These are phyloP conservation scores for Acanthamoeba polyphaga DNA, from an alignment of 208 protist genomes.

Conservation along the genomic window DNA sequence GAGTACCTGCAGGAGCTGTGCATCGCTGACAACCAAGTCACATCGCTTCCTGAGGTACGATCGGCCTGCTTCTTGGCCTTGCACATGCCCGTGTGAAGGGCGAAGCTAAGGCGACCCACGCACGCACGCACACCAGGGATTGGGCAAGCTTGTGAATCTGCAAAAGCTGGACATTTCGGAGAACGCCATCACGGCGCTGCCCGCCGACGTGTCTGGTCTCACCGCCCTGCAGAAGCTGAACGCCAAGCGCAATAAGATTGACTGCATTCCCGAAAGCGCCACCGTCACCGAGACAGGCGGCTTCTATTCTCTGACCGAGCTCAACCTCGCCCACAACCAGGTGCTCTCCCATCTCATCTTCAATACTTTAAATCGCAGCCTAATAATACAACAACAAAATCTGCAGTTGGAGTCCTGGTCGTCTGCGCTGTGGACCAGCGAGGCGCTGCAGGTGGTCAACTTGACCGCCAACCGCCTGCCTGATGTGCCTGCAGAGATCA, in stretches of 20 bases:
- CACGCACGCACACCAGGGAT: not conserved
- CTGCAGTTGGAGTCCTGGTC: not conserved
- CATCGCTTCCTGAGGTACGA: conserved; percentile 6
- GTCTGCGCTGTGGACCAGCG: conserved; percentile 44
- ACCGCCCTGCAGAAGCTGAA: conserved; percentile 44
- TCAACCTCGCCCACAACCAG: conserved; percentile 59
- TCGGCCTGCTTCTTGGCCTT: not conserved
- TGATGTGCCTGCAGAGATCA: conserved; percentile 47
- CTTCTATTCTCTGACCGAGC: conserved; percentile 37
- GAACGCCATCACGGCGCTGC: conserved; percentile 67
- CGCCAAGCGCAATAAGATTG: conserved; percentile 46
- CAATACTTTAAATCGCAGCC: no score
- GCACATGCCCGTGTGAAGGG: not conserved
- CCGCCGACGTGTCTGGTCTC: conserved; percentile 13
- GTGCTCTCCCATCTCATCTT: not conserved
- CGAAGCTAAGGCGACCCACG: no score
- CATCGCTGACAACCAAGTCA: conserved; percentile 23
- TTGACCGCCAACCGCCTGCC: conserved; percentile 29
- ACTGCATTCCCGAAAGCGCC: conserved; percentile 28
- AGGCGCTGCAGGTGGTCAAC: conserved; percentile 50
- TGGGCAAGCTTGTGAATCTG: conserved; percentile 62
- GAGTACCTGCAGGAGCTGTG: not conserved
- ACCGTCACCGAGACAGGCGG: conserved; percentile 50
- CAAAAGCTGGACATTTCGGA: conserved; percentile 37
- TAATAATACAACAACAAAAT: no score